Base-by-base conservation (phyloP, 2,329 filamentous ascomycete species). In the Neopestalotiopsis clavispora region DNA sequence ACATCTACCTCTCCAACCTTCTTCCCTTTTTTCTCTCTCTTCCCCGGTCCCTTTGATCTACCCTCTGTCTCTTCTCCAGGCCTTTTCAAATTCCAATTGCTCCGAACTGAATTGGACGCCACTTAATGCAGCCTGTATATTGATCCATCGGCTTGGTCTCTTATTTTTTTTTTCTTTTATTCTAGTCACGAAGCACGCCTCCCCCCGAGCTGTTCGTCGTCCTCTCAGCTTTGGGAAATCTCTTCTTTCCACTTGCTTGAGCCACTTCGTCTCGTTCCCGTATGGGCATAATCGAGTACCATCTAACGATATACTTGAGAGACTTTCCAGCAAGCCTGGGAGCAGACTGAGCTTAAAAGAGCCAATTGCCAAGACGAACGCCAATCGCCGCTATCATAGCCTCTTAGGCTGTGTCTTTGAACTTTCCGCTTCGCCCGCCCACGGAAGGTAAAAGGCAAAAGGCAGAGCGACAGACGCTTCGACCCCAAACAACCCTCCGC, bases 91-190 rank as follows among this genome's bases (percentile, higher is more conserved):
- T 17, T 52, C 45, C 45, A 38, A 45, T 49, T 40, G 20, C 38
- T 45, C 65, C 40, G 49, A 40, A 34, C 38, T 23, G 14, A 40
- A 65, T 71, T 73, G 66, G 69, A 70, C 56, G 65, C 45, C 66
- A 65, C 62, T 73, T 79, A 78, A 79, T 79, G 76, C 75, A 76
- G 77, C 75, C 77, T 78, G 77, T 79, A 78, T 79, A 79, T 79
- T 78, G 77, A 78, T 71, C 73, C 74, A 73, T 75, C 74, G 70
- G 72, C 75, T 76, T 77, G 75, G 76, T 75, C 73, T 68, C 73
- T 73, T 74, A 74, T 78, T 74, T 34, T 66, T 66, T 42, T 45
- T 45, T 56, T 20, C 52, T n/a, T 20, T 52, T 52, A n/a, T 20
- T 20, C 7, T 17, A 52, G 14, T 52, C 45, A 52, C 45, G 45